Percentiles rank a stretch among this genome's conserved stretches.
phyloP scores from a whole-genome alignment of 139 green algal species.

The Auxenochlorella pyrenoidosa region DNA sequence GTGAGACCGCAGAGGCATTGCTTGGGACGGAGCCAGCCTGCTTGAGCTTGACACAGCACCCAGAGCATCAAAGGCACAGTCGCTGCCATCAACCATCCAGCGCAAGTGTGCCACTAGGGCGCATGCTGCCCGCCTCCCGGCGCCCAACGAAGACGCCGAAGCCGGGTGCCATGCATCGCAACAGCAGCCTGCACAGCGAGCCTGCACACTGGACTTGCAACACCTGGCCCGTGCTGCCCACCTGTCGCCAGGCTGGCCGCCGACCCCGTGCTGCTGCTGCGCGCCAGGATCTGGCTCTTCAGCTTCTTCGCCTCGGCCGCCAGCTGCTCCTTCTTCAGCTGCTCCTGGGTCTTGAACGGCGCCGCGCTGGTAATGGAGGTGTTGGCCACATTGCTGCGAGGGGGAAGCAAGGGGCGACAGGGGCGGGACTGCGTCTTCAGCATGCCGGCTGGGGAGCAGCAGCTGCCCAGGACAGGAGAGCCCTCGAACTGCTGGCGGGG shows the following conservation, averaged over 20 bases:
- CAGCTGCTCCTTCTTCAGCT: slow-evolving; percentile 41
- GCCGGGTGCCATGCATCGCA: too few relatives aligned
- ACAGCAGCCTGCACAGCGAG: background rate
- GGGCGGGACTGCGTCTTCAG: background rate
- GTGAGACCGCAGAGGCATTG: too few relatives aligned
- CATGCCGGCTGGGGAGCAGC: background rate
- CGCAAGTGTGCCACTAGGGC: too few relatives aligned
- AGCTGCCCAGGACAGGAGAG: background rate
- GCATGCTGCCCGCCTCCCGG: too few relatives aligned
- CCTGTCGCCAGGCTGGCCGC: background rate
- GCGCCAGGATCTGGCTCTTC: slow-evolving; percentile 37
- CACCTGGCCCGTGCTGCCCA: background rate
- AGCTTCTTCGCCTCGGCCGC: slow-evolving; percentile 22
- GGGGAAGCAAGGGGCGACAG: background rate
- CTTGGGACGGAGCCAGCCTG: too few relatives aligned
- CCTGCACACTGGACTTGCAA: too few relatives aligned
- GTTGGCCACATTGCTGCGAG: slow-evolving; percentile 43
- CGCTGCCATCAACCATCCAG: too few relatives aligned
- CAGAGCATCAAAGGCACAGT: too few relatives aligned
- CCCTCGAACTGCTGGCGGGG: background rate
- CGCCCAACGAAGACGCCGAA: too few relatives aligned
- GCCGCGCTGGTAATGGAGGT: slow-evolving; percentile 2
- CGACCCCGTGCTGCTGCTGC: slow-evolving; percentile 1
- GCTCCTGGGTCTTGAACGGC: slow-evolving; percentile 19
- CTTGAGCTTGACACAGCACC: too few relatives aligned